Evolutionary conservation across 2,329 filamentous ascomycete genomes (phyloP).

Genomic region (Pleomassaria siparia): DNA sequence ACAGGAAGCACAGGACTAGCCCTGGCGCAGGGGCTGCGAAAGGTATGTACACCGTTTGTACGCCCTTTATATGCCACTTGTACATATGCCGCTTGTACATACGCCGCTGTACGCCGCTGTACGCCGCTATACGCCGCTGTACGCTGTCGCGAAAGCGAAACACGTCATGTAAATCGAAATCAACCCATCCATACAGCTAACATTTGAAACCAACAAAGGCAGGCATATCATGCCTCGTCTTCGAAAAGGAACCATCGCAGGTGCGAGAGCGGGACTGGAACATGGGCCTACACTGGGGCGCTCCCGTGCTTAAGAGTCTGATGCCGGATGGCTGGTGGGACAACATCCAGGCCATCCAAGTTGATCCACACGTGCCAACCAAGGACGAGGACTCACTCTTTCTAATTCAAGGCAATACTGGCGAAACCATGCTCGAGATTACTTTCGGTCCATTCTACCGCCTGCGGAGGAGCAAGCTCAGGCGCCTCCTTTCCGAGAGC

Average conservation of each 20-base stretch:
- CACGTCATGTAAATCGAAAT: background rate
- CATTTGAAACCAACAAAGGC: constrained; percentile 24
- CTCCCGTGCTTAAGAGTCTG: constrained; percentile 54
- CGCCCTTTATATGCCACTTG: constrained; percentile 8
- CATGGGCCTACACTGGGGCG: constrained; percentile 64
- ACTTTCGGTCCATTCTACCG: constrained; percentile 40
- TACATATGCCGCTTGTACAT: constrained; percentile 5
- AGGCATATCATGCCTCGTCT: constrained; percentile 52
- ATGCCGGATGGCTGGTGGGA: constrained; percentile 56
- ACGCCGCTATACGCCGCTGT: background rate
- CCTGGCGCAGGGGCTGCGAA: constrained; percentile 39
- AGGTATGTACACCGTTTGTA: constrained; percentile 29
- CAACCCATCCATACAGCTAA: background rate
- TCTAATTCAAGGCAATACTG: constrained; percentile 40
- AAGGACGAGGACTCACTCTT: constrained; percentile 37
- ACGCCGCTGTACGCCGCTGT: background rate
- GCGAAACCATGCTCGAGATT: constrained; percentile 36
- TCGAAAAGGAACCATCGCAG: constrained; percentile 57
- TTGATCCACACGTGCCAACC: constrained; percentile 52
- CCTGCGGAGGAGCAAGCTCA: constrained; percentile 37
- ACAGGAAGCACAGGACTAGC: constrained; percentile 40
- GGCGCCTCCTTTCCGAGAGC: constrained; percentile 29
- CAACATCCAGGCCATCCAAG: constrained; percentile 52
- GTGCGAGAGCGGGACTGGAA: constrained; percentile 60
- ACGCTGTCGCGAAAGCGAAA: too few relatives aligned